phyloP scores from a whole-genome alignment of 768 basidiomycete genomes.

The Tricholoma terreum region DNA sequence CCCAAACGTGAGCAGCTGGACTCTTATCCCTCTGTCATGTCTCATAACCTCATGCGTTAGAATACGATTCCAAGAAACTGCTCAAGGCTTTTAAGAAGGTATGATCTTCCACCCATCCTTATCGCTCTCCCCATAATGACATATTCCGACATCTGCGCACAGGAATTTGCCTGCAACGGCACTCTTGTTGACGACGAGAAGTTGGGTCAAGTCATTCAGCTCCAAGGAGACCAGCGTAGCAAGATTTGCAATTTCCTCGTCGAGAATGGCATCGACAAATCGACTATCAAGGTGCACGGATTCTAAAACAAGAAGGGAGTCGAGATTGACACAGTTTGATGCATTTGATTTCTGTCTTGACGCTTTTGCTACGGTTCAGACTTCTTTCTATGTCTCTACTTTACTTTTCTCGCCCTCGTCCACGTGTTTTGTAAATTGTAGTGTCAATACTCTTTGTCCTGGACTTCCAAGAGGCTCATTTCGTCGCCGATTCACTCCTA shows the following conservation, averaged over 20 bases:
- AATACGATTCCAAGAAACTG: constrained; percentile 97
- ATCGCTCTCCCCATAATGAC: not conserved
- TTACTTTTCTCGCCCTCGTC: constrained; percentile 10
- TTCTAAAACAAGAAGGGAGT: constrained; percentile 48
- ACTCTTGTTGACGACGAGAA: constrained; percentile 94
- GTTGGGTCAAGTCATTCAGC: constrained; percentile 95
- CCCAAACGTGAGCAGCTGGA: constrained; percentile 64
- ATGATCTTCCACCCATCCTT: not conserved
- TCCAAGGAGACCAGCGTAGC: constrained; percentile 94
- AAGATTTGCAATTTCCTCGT: constrained; percentile 89
- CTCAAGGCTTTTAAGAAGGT: constrained; percentile 99
- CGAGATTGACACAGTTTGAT: constrained; percentile 1
- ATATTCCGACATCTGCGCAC: constrained; percentile 5
- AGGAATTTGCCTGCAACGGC: constrained; percentile 99
- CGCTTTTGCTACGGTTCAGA: not conserved
- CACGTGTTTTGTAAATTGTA: constrained; percentile 5
- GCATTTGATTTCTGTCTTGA: constrained; percentile 6
- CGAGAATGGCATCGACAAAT: constrained; percentile 75
- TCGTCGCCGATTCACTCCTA: too few species aligned
- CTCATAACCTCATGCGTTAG: constrained; percentile 35
- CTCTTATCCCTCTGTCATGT: not conserved
- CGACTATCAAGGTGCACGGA: constrained; percentile 83
- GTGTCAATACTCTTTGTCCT: constrained; percentile 4
- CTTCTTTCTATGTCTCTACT: not conserved
- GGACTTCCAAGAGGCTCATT: not conserved